These are phyloP conservation scores for Zarea fungicola DNA, from an alignment of 2,329 filamentous ascomycete genomes.

Conservation along the genomic window DNA sequence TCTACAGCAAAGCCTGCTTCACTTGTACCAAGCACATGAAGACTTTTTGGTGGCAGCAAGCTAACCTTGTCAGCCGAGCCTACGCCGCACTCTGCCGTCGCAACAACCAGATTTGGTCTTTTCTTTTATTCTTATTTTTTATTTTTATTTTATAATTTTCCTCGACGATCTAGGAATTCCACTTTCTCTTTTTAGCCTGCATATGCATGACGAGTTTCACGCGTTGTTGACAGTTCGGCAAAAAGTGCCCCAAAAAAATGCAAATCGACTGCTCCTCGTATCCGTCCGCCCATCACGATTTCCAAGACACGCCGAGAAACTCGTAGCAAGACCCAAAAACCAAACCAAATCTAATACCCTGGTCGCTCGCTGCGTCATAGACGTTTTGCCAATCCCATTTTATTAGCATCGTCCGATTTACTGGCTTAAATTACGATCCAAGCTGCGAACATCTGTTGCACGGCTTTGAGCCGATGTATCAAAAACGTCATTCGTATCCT, in stretches of 20 bases:
- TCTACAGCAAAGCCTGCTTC: constrained; percentile 8
- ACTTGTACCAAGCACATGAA: not conserved
- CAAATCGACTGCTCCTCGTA: not conserved
- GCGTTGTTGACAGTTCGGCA: constrained; percentile 6
- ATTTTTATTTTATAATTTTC: too few relatives aligned
- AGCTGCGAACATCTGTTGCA: too few relatives aligned
- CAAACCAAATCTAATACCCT: not conserved
- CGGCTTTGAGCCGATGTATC: too few relatives aligned
- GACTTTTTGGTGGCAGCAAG: not conserved
- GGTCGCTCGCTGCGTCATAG: constrained; percentile 4
- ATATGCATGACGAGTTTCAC: constrained; percentile 8
- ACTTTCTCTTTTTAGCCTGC: too few relatives aligned
- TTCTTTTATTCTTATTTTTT: not conserved
- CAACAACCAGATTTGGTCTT: not conserved
- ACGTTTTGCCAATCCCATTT: not conserved
- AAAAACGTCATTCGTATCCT: not conserved
- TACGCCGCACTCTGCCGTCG: not conserved
- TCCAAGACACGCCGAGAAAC: not conserved
- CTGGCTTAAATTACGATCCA: constrained; percentile 1
- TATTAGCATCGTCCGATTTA: constrained; percentile 2
- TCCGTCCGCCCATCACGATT: not conserved
- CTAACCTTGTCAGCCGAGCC: constrained; percentile 1
- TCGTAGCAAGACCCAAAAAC: not conserved
- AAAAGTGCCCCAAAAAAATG: not conserved
- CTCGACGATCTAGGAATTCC: too few relatives aligned